These are phyloP conservation scores for Wickerhamomyces hampshirensis DNA, from an alignment of 805 yeast genomes.

Conservation along the genomic window DNA sequence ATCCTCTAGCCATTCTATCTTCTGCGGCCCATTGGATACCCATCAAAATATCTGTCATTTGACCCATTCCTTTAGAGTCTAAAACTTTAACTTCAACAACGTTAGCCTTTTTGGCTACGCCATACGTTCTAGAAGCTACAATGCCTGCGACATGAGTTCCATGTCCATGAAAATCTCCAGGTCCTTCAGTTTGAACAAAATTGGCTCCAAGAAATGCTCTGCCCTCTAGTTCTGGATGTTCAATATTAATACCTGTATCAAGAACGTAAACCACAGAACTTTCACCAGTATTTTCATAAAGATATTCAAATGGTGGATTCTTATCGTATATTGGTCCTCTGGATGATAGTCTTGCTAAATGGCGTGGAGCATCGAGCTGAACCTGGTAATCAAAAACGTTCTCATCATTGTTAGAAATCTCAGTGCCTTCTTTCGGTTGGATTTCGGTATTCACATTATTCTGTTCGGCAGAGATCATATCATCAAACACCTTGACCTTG, in stretches of 20 bases:
- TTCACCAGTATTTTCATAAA: conserved; percentile 48
- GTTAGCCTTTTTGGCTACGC: conserved; percentile 72
- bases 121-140: conserved; percentile 72
- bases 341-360: conserved; percentile 56
- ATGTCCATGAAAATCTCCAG: conserved; percentile 75
- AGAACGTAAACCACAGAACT: conserved; percentile 70
- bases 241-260: conserved; percentile 70
- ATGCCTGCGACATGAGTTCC: conserved; percentile 95
- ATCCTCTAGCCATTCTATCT: conserved; percentile 35
- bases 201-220: conserved; percentile 58
- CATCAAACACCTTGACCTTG: neutral
- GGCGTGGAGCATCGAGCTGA: conserved; percentile 52
- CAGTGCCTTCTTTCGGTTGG: neutral
- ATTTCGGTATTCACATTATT: no score
- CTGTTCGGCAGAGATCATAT: no score
- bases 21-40: conserved; percentile 65
- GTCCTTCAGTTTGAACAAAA: conserved; percentile 48
- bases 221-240: conserved; percentile 57
- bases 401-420: neutral
- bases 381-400: neutral
- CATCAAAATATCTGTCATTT: conserved; percentile 52
- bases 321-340: conserved; percentile 20
- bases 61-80: conserved; percentile 61
- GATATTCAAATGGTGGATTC: conserved; percentile 26
- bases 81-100: conserved; percentile 71